These are phyloP conservation scores for Pleurotus giganteus DNA, from an alignment of 768 basidiomycete species.

Conservation along the genomic window DNA sequence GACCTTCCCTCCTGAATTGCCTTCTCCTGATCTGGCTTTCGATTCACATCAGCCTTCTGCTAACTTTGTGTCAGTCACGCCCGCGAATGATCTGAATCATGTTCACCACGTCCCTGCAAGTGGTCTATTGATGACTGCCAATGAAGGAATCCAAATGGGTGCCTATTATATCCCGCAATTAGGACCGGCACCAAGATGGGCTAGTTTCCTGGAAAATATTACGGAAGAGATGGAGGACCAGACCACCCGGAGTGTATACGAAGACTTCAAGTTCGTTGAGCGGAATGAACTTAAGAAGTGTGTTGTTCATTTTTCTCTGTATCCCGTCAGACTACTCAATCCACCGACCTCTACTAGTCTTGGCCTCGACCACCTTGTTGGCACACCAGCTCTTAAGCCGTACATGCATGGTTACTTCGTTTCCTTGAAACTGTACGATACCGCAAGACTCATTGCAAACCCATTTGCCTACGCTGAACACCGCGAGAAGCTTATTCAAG, in stretches of 20 bases:
- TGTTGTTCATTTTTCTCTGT: conserved; percentile 28
- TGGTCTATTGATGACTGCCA: conserved; percentile 87
- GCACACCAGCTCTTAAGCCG: conserved; percentile 93
- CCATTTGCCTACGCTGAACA: conserved; percentile 95
- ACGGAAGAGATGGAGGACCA: conserved; percentile 98
- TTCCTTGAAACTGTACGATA: conserved; percentile 92
- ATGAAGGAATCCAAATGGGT: conserved; percentile 95
- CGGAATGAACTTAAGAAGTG: conserved; percentile 81
- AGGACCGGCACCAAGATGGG: conserved; percentile 96
- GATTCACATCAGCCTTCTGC: conserved; percentile 57
- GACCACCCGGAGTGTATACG: conserved; percentile 74
- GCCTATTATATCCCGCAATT: conserved; percentile 95
- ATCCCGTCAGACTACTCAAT: neutral
- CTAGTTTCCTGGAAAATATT: conserved; percentile 95
- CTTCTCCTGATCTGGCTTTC: neutral
- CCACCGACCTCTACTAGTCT: conserved; percentile 49
- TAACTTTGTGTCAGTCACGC: conserved; percentile 92
- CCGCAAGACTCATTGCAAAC: conserved; percentile 93
- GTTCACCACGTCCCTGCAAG: conserved; percentile 88
- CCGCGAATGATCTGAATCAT: conserved; percentile 85
- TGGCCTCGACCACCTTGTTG: conserved; percentile 92
- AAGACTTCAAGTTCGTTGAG: conserved; percentile 98
- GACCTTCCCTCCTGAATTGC: neutral
- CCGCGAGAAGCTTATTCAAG: conserved; percentile 81
- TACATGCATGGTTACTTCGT: conserved; percentile 99